phyloP scores from a whole-genome alignment of 78 protist species.

The Dictyostelium intermedium region DNA sequence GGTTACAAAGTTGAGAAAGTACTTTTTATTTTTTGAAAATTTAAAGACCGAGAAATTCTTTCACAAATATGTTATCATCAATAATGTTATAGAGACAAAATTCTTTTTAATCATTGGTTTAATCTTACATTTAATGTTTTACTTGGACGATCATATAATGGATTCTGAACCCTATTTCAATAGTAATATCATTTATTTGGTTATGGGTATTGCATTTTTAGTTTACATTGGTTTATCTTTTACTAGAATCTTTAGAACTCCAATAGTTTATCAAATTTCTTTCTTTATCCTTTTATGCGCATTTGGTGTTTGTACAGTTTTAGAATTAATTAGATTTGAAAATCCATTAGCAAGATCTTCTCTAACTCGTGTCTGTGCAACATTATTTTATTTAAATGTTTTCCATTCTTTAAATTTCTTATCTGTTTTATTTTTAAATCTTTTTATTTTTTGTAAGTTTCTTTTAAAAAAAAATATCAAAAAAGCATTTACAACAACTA shows the following conservation, averaged over 20 bases:
- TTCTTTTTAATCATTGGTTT: slow-evolving; percentile 57
- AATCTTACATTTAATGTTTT: slow-evolving; percentile 26
- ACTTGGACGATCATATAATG: slow-evolving; percentile 41
- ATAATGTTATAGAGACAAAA: slow-evolving; percentile 44
- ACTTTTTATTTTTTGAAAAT: slow-evolving; percentile 14
- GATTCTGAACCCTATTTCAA: background rate
- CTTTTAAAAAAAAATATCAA: background rate
- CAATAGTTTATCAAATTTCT: background rate
- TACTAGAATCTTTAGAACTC: background rate
- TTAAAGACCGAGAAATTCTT: slow-evolving; percentile 14
- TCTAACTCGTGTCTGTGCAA: slow-evolving; percentile 36
- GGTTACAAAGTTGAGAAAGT: slow-evolving; percentile 12
- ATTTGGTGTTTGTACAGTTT: slow-evolving; percentile 47
- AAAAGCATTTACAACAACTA: background rate
- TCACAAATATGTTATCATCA: slow-evolving; percentile 41
- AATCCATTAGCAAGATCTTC: slow-evolving; percentile 75
- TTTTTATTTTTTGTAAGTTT: slow-evolving; percentile 52
- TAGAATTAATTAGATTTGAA: slow-evolving; percentile 43
- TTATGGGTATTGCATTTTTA: slow-evolving; percentile 28
- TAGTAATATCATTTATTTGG: background rate
- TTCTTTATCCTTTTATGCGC: slow-evolving; percentile 11
- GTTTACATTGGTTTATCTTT: slow-evolving; percentile 25
- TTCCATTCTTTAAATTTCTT: slow-evolving; percentile 50
- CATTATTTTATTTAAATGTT: slow-evolving; percentile 51
- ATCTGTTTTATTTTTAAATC: slow-evolving; percentile 21